phyloP scores from a whole-genome alignment of 192 early-diverging fungal species.

The Helicostylum pulchrum region DNA sequence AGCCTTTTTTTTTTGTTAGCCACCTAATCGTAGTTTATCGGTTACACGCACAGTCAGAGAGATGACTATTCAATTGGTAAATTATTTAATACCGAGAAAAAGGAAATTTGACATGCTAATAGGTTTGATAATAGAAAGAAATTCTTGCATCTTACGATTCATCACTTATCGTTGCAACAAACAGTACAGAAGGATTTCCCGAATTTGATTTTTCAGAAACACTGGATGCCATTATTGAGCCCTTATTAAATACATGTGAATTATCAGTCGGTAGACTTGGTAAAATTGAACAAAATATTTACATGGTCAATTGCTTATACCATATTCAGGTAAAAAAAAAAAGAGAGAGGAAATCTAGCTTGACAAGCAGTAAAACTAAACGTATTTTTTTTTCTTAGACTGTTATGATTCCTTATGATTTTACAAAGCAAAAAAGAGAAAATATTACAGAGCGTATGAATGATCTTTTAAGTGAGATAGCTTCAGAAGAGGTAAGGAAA shows the following conservation, averaged over 20 bases:
- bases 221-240: conserved; percentile 66
- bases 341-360: not conserved
- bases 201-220: conserved; percentile 67
- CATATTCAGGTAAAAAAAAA: conserved; percentile 60
- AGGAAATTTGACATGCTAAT: not conserved
- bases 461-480: conserved; percentile 57
- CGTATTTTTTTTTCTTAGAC: conserved; percentile 39
- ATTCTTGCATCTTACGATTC: conserved; percentile 79
- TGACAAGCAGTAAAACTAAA: not conserved
- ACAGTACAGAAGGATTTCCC: conserved; percentile 20
- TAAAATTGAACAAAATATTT: conserved; percentile 63
- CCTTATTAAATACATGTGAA: conserved; percentile 69
- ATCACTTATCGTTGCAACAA: conserved; percentile 55
- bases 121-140: conserved; percentile 53
- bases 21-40: conserved; percentile 54
- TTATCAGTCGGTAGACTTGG: conserved; percentile 49
- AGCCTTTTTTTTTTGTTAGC: conserved; percentile 27
- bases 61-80: conserved; percentile 64
- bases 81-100: not conserved
- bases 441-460: conserved; percentile 60
- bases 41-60: conserved; percentile 67
- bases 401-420: conserved; percentile 59
- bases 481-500: conserved; percentile 58
- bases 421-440: conserved; percentile 56
- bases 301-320: conserved; percentile 72